Percentiles rank a stretch among this genome's conserved stretches.
These are phyloP conservation scores for Castanopsis chinensis DNA, from an alignment of 306 rosid genomes.

Conservation along the genomic window DNA sequence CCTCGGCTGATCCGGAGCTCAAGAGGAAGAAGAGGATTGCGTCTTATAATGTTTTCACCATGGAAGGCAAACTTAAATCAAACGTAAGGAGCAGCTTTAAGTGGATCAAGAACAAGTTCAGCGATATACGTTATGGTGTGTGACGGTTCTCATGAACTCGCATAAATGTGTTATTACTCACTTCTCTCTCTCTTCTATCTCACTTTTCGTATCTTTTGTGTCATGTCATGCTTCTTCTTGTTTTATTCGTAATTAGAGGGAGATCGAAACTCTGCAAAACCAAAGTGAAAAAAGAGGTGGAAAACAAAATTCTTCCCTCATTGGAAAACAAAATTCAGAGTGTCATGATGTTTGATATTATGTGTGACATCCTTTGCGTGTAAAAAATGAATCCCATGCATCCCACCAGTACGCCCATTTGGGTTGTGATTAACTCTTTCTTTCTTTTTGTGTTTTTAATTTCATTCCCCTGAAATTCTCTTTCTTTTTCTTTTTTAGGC, in stretches of 20 bases:
- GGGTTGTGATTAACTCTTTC: too few relatives aligned
- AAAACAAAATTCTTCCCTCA: too few relatives aligned
- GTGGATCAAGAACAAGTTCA: conserved; percentile 55
- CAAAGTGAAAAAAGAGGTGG: too few relatives aligned
- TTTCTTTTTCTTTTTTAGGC: too few relatives aligned
- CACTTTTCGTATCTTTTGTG: neutral
- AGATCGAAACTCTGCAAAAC: too few relatives aligned
- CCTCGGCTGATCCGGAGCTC: conserved; percentile 45
- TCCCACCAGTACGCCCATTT: too few relatives aligned
- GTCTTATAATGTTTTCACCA: conserved; percentile 42
- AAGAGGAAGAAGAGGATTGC: conserved; percentile 53
- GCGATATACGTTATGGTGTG: conserved; percentile 39
- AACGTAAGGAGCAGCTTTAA: conserved; percentile 45
- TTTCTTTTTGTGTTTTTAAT: too few relatives aligned
- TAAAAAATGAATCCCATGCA: too few relatives aligned
- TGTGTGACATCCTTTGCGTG: too few relatives aligned
- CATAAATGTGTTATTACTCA: neutral
- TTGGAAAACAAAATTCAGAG: too few relatives aligned
- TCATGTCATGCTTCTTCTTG: neutral
- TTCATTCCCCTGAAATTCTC: too few relatives aligned
- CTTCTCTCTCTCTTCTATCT: neutral
- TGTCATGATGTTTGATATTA: too few relatives aligned
- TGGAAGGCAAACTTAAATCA: conserved; percentile 49
- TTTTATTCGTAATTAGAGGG: neutral
- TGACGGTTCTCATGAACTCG: neutral